Evolutionary conservation across 228 moss, liverwort and hornwort species (phyloP), one percentile per base, ranked within the genome.

Genomic region (Sphagnum fallax): DNA sequence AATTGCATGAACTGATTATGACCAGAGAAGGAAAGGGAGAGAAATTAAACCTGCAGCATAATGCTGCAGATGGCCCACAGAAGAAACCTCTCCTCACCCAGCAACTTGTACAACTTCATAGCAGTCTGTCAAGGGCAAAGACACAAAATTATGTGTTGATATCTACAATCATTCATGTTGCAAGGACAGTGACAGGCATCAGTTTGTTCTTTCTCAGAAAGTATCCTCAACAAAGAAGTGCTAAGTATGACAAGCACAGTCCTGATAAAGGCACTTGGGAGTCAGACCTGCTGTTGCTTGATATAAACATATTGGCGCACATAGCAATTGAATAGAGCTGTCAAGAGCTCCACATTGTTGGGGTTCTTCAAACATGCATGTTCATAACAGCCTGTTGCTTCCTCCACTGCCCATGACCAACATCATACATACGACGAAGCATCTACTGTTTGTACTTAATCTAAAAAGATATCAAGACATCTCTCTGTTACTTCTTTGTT

Each of bases 21-120:
- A 32, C 32, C 32, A 32, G 32, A 32, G 32, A 32, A 32, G 32
- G 32, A 32, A 32, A 32, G 32, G 32, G 32, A 48, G 48, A 60
- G 16, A 59, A 61, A 66, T 52, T 68, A 69, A 55, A 98, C 98
- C 98, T 98, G 98, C 78, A 94, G 71, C 67, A 92, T 74, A 81
- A 94, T 90, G 80, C 94, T 98, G 83, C 93, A 98, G 67, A 98
- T 83, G 62, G 91, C 90, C 98, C 98, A 98, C 11, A 94, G 79
- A 51, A 98, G 82, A 73, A 87, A 98, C 59, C 86, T 86, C 74
- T 92, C 90, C 70, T 93, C 92, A 64, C 92, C 94, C 72, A 78
- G 73, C 78, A 84, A 73, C 83, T 88, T 93, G 63, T 98, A 94
- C 49, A 98, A 74, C 85, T 81, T 98, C 82, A 76, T 77, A 48